Base-by-base conservation (phyloP, 495 filamentous ascomycete genomes). In the Penicillium steckii region DNA sequence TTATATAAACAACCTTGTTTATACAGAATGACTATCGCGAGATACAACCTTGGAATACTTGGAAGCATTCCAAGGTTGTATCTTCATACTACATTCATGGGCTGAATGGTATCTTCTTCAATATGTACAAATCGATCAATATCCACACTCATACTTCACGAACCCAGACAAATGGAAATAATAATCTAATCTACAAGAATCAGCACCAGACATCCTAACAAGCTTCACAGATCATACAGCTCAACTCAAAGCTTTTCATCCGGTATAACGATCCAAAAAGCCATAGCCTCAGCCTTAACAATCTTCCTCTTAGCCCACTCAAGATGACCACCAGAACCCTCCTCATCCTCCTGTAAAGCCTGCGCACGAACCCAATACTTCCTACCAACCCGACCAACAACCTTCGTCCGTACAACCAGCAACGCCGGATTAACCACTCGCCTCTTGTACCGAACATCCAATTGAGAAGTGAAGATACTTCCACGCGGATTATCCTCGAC, bases 301-400 rank as follows among this genome's bases (percentile, higher is more conserved):
- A 59, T 29, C 45, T 70, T 69, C 48, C 50, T 54, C 44, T 59
- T 71, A 25, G 56, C 53, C 61, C 63, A 65, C 50, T 69, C 69
- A 21, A 67, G 45, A 48, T 71, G 61, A 1, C 59, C 57, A 17
- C 59, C 62, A 12, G 60, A 37, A 44, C 65, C 47, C 12, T 57
- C 61, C 10, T 71, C 63, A 46, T 67, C 70, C 38, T 70, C 65
- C 54, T 73, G 72, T 17, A 72, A 27, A 15, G 64, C 67, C 56
- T 77, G 71, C 21, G 72, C 70, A 32, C 67, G 46, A 3, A 72
- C 69, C 71, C 70, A 76, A 46, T 60, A 67, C 61, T 77, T 77
- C 53, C 61, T 61, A 8, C 67, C 71, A 2, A 59, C 49, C 0
- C 69, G 60, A 12, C 56, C 70, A 46, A 74, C 52, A 27, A 73